A percentile compares a stretch with the other conserved stretches of the same genome.
Evolutionary conservation across 257 asterid genomes (phyloP).

Genomic region (Jacaranda mimosifolia): DNA sequence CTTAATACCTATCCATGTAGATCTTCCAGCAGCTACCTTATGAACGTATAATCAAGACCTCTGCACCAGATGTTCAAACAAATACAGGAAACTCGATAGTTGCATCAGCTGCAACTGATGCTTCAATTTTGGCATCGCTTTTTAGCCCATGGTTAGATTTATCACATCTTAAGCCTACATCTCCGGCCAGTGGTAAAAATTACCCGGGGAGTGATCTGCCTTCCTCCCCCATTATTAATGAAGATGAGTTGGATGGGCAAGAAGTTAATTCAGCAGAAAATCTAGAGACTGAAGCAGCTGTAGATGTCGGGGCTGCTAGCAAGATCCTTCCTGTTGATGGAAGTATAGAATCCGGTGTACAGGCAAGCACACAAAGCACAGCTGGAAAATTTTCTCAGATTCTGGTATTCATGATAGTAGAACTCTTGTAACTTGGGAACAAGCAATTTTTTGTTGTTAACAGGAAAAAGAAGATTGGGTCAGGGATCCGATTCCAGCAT

Average conservation of each 20-base stretch:
- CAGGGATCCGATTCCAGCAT: slow-evolving; percentile 56
- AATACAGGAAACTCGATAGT: slow-evolving; percentile 65
- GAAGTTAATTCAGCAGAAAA: slow-evolving; percentile 73
- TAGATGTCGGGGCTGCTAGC: slow-evolving; percentile 58
- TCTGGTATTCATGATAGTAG: slow-evolving; percentile 31
- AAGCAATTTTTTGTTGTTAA: slow-evolving; percentile 12
- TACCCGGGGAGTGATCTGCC: slow-evolving; percentile 58
- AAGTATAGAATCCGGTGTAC: slow-evolving; percentile 57
- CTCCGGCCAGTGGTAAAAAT: slow-evolving; percentile 64
- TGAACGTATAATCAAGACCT: slow-evolving; percentile 65
- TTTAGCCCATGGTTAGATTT: slow-evolving; percentile 66
- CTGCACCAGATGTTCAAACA: not conserved
- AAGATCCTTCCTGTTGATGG: slow-evolving; percentile 61
- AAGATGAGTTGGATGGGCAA: slow-evolving; percentile 75
- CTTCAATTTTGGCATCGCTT: slow-evolving; percentile 91
- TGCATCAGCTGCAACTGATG: slow-evolving; percentile 86
- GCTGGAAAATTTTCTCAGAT: slow-evolving; percentile 29
- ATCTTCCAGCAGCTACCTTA: slow-evolving; percentile 76
- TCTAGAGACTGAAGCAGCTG: slow-evolving; percentile 55
- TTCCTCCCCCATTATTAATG: slow-evolving; percentile 64
- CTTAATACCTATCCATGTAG: slow-evolving; percentile 56
- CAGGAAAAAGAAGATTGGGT: slow-evolving; percentile 78
- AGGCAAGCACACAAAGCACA: slow-evolving; percentile 59
- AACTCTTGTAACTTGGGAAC: slow-evolving; percentile 26
- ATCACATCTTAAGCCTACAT: slow-evolving; percentile 62